Percentiles rank a stretch among this genome's conserved stretches.
phyloP scores from a whole-genome alignment of 75 land plant genomes.

The Sequoiadendron giganteum region DNA sequence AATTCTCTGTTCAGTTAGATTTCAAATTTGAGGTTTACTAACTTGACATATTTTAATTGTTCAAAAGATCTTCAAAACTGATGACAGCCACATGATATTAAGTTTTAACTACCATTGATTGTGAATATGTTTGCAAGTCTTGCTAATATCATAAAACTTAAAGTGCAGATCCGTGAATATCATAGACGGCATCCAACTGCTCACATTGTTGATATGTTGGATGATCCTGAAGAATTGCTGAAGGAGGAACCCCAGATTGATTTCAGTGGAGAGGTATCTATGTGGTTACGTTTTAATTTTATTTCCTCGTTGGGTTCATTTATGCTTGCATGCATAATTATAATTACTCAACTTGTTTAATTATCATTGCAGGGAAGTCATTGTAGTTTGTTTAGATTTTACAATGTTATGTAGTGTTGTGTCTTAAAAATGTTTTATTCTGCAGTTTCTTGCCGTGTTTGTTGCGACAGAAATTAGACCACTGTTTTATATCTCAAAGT shows the following conservation, averaged over 20 bases:
- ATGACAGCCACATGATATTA: background rate
- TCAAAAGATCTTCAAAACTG: background rate
- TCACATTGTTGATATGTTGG: slow-evolving; percentile 61
- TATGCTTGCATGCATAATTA: background rate
- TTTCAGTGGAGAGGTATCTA: slow-evolving; percentile 94
- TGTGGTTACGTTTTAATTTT: background rate
- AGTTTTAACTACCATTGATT: background rate
- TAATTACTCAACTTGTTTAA: background rate
- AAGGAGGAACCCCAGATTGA: slow-evolving; percentile 92
- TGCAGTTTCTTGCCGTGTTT: background rate
- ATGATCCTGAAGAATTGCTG: slow-evolving; percentile 74
- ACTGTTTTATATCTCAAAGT: background rate
- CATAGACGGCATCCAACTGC: slow-evolving; percentile 91
- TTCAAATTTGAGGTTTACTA: background rate
- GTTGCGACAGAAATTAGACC: background rate
- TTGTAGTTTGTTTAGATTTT: background rate
- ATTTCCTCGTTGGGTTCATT: background rate
- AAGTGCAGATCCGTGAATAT: slow-evolving; percentile 84
- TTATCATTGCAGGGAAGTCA: background rate
- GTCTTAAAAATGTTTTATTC: background rate
- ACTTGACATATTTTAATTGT: background rate
- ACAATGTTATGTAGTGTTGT: background rate
- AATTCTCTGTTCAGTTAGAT: background rate
- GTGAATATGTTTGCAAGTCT: background rate
- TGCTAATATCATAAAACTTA: background rate